A percentile compares a stretch with the other conserved stretches of the same genome.
Evolutionary conservation across 192 early-diverging fungal species (phyloP).

Genomic region (Mortierella hygrophila): DNA sequence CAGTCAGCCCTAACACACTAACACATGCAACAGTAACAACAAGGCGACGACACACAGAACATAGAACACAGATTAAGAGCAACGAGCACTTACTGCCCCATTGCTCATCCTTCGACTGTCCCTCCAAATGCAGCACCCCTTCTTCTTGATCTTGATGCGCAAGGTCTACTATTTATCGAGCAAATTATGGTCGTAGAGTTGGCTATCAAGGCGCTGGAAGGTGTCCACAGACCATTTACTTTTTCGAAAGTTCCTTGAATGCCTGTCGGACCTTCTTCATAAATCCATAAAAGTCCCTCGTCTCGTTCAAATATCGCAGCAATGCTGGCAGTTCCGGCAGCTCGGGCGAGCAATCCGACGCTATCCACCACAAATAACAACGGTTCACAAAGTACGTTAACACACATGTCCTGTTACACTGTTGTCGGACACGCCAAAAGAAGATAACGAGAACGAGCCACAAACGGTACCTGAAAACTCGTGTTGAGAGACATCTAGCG

Average conservation of each 20-base stretch:
- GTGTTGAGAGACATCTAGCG: conserved; percentile 68
- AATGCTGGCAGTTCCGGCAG: conserved; percentile 59
- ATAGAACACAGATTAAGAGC: too few relatives aligned
- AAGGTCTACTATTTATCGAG: neutral
- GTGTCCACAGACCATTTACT: conserved; percentile 4
- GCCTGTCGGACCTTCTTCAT: conserved; percentile 73
- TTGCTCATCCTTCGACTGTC: neutral
- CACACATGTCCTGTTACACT: neutral
- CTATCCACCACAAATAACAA: conserved; percentile 28
- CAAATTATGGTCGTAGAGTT: neutral
- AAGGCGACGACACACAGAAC: too few relatives aligned
- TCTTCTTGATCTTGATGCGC: neutral
- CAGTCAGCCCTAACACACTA: neutral
- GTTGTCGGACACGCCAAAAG: neutral
- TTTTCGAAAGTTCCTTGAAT: conserved; percentile 63
- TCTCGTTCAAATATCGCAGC: conserved; percentile 68
- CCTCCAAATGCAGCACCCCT: too few relatives aligned
- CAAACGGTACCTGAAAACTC: conserved; percentile 62
- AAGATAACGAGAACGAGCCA: neutral
- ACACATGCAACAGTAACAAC: neutral
- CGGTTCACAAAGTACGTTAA: neutral
- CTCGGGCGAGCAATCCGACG: conserved; percentile 64
- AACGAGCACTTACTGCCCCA: neutral
- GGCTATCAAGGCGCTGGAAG: neutral
- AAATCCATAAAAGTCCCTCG: conserved; percentile 78